Evolutionary conservation across 495 filamentous ascomycete species (phyloP).

Genomic region (Penicillium nucicola): DNA sequence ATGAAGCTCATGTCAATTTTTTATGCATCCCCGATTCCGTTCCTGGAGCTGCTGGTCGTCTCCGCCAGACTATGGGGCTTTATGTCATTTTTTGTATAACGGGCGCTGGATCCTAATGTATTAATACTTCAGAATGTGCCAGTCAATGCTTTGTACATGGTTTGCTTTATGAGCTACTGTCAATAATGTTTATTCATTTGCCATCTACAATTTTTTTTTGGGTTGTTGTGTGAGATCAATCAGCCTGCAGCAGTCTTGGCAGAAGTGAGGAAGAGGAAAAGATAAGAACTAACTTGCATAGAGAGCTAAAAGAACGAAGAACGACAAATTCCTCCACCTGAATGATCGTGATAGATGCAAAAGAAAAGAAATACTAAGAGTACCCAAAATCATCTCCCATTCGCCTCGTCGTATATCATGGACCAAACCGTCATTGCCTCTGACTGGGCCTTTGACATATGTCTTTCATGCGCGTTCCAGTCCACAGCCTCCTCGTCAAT

Average conservation of each 20-base stretch:
- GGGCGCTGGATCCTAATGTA: constrained; percentile 17
- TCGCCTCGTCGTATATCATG: constrained; percentile 10
- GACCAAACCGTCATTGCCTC: constrained; percentile 10
- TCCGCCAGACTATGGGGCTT: constrained; percentile 24
- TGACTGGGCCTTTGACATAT: not conserved
- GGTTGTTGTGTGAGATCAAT: not conserved
- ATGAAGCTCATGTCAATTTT: constrained; percentile 11
- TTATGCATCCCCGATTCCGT: constrained; percentile 12
- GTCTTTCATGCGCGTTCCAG: not conserved
- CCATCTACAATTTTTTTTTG: not conserved
- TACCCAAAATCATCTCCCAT: constrained; percentile 8
- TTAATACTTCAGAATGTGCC: constrained; percentile 26
- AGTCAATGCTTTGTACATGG: constrained; percentile 25
- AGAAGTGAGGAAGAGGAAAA: not conserved
- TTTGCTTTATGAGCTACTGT: constrained; percentile 21
- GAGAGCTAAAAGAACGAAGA: not conserved
- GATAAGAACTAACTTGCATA: not conserved
- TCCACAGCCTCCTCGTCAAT: constrained; percentile 6
- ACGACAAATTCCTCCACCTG: not conserved
- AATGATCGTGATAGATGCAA: not conserved
- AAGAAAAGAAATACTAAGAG: not conserved
- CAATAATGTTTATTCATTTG: constrained; percentile 29
- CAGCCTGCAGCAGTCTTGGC: not conserved
- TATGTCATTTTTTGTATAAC: constrained; percentile 9
- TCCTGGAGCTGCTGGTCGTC: constrained; percentile 38